A percentile compares a stretch with the other conserved stretches of the same genome.
These are phyloP conservation scores for Aciculosporium take DNA, from an alignment of 2,329 filamentous ascomycete species.

Conservation along the genomic window DNA sequence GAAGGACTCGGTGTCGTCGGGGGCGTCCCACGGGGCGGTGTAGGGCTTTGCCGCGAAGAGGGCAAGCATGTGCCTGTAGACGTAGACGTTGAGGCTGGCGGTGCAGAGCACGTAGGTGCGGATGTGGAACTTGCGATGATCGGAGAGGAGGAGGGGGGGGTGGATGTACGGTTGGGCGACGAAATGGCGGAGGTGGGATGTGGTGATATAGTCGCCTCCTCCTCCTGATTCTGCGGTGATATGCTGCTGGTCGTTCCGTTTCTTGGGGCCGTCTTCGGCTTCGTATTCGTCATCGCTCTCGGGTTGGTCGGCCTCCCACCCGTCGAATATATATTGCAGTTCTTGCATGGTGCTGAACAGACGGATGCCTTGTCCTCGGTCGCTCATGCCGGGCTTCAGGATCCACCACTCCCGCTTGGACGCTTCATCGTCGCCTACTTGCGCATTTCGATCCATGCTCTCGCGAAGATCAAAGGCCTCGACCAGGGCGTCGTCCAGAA, in stretches of 20 bases:
- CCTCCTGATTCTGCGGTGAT: conserved; percentile 13
- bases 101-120: conserved; percentile 77
- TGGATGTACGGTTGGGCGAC: conserved; percentile 91
- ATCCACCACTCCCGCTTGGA: conserved; percentile 79
- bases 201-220: conserved; percentile 48
- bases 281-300: conserved; percentile 48
- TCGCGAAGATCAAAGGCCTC: conserved; percentile 80
- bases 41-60: conserved; percentile 76
- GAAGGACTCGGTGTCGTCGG: conserved; percentile 51
- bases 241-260: neutral
- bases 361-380: conserved; percentile 82
- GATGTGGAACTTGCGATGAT: conserved; percentile 81
- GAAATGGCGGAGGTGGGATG: conserved; percentile 89
- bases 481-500: conserved; percentile 80
- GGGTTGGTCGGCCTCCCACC: conserved; percentile 61
- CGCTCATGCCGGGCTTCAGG: conserved; percentile 93
- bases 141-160: conserved; percentile 60
- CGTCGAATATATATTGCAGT: conserved; percentile 76
- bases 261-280: neutral
- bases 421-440: conserved; percentile 10
- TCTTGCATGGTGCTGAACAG: conserved; percentile 77
- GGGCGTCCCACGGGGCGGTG: conserved; percentile 41
- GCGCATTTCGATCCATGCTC: conserved; percentile 54
- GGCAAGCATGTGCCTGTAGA: conserved; percentile 84
- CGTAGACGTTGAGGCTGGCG: conserved; percentile 66